These are phyloP conservation scores for Colletotrichum sp. DNA, from an alignment of 2,329 filamentous ascomycete genomes.

Conservation along the genomic window DNA sequence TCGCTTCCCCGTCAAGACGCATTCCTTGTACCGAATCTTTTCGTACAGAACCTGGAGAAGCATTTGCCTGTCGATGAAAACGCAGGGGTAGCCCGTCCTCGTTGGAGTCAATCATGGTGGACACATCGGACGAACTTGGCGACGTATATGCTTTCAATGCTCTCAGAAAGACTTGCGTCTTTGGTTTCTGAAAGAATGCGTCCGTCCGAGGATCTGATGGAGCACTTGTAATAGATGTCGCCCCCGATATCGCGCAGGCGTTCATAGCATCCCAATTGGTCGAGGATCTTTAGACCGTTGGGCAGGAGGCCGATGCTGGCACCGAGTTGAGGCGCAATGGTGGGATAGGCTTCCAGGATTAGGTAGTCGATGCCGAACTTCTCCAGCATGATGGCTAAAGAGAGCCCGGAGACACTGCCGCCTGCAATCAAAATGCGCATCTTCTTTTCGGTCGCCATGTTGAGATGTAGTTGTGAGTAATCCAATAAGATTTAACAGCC, in stretches of 20 bases:
- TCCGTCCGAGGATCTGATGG: background rate
- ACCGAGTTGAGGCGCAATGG: constrained; percentile 48
- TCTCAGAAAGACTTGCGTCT: background rate
- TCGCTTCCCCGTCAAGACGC: constrained; percentile 12
- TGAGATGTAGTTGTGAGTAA: background rate
- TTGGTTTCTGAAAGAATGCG: constrained; percentile 20
- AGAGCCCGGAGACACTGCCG: constrained; percentile 47
- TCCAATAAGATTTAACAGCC: background rate
- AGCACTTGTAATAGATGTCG: background rate
- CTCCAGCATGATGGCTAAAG: constrained; percentile 40
- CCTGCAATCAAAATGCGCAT: constrained; percentile 47
- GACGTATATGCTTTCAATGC: background rate
- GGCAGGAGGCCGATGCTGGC: constrained; percentile 50
- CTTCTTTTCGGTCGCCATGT: background rate
- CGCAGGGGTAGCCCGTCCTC: constrained; percentile 30
- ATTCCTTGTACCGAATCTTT: constrained; percentile 30
- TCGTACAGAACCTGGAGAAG: constrained; percentile 37
- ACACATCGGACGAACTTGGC: background rate
- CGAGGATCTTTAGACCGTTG: constrained; percentile 47
- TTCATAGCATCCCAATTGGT: constrained; percentile 45
- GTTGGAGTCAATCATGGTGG: background rate
- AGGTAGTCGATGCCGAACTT: constrained; percentile 49
- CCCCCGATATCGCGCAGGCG: constrained; percentile 24
- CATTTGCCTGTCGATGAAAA: constrained; percentile 38
- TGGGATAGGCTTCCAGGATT: constrained; percentile 45